These are phyloP conservation scores for Calocybe indica DNA, from an alignment of 768 basidiomycete genomes.

Conservation along the genomic window DNA sequence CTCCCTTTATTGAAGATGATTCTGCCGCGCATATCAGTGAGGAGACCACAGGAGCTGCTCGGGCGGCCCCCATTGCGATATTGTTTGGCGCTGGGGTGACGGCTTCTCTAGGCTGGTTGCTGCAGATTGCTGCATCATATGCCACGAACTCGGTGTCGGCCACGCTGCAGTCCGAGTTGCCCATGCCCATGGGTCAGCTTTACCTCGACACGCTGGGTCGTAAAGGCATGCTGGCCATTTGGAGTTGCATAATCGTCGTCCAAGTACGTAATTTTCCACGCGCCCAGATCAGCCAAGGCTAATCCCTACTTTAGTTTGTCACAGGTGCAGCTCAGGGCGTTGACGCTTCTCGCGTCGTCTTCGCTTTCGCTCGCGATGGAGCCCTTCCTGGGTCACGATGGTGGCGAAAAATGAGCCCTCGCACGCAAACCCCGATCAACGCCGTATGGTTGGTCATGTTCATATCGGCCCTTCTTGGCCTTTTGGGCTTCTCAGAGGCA, in stretches of 20 bases:
- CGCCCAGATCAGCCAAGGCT: too few relatives aligned
- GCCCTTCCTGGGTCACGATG: constrained; percentile 67
- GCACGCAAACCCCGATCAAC: constrained; percentile 66
- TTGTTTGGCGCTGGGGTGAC: constrained; percentile 57
- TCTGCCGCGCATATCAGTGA: constrained; percentile 75
- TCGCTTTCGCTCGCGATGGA: constrained; percentile 70
- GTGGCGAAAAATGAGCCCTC: constrained; percentile 57
- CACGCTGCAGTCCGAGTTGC: constrained; percentile 41
- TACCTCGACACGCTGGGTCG: constrained; percentile 63
- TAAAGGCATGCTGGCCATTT: constrained; percentile 64
- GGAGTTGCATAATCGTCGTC: constrained; percentile 66
- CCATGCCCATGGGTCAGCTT: constrained; percentile 69
- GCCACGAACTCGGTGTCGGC: constrained; percentile 50
- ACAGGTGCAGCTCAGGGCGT: constrained; percentile 72
- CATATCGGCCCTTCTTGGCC: constrained; percentile 48
- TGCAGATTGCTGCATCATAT: constrained; percentile 60
- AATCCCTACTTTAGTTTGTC: constrained; percentile 40
- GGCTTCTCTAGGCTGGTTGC: constrained; percentile 58
- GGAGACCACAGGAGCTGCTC: constrained; percentile 59
- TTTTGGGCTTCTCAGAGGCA: constrained; percentile 59
- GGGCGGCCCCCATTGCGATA: constrained; percentile 65
- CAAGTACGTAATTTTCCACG: constrained; percentile 16
- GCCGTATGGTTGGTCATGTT: constrained; percentile 73
- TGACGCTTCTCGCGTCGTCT: constrained; percentile 70
- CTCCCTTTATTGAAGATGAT: constrained; percentile 40